Evolutionary conservation across 1,284 basidiomycete genomes (phyloP).

Genomic region (Pyrrhoderma noxium): DNA sequence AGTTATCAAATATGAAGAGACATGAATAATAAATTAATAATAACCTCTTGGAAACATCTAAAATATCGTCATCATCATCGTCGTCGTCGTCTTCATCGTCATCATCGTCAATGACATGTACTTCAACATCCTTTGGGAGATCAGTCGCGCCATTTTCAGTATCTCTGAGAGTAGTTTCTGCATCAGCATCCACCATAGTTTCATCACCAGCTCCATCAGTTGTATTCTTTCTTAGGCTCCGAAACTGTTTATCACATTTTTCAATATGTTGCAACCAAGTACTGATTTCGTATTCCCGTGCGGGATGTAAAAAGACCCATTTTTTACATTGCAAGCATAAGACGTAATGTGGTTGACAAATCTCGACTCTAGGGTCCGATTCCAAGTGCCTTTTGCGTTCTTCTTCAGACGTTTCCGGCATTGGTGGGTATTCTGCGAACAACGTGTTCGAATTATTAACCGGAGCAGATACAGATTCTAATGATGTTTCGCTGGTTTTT

Average conservation of each 20-base stretch:
- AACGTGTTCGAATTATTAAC: no score
- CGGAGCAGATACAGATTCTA: not conserved
- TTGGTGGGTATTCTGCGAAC: not conserved
- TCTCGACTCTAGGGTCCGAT: conserved; percentile 4
- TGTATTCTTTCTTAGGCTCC: not conserved
- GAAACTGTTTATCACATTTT: conserved; percentile 9
- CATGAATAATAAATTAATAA: no score
- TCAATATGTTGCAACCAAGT: conserved; percentile 16
- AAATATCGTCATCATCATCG: no score
- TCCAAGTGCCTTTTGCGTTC: conserved; percentile 6
- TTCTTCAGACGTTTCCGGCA: not conserved
- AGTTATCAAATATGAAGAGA: no score
- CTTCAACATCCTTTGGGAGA: not conserved
- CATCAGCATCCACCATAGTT: not conserved
- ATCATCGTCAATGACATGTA: not conserved
- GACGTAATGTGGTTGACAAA: conserved; percentile 9
- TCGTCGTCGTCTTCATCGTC: no score
- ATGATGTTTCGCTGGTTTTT: not conserved
- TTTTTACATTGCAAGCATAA: conserved; percentile 11
- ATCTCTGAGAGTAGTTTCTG: not conserved
- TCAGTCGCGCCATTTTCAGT: not conserved
- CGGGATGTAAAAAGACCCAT: conserved; percentile 14
- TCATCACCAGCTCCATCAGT: not conserved
- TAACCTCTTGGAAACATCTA: no score
- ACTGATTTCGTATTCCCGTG: conserved; percentile 14